Percentiles rank a stretch among this genome's conserved stretches.
Evolutionary conservation across 2,329 filamentous ascomycete genomes (phyloP).

Genomic region (Neonectria sp.): DNA sequence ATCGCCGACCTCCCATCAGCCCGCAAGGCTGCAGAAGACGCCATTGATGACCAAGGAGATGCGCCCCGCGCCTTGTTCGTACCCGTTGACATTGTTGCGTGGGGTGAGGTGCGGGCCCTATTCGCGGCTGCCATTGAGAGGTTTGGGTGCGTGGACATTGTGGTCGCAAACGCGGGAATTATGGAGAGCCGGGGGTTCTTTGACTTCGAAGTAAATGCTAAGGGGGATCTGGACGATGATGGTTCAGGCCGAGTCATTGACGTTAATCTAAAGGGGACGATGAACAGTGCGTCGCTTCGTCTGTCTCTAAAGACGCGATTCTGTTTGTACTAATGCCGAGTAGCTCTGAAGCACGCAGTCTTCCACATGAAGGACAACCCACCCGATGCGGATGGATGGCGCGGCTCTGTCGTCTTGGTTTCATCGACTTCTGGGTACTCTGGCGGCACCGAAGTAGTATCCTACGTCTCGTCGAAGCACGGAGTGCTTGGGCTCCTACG

Average conservation of each 20-base stretch:
- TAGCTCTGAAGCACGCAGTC: slow-evolving; percentile 9
- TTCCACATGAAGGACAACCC: slow-evolving; percentile 31
- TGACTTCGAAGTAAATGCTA: slow-evolving; percentile 21
- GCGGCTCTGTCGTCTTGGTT: slow-evolving; percentile 35
- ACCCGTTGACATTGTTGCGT: slow-evolving; percentile 21
- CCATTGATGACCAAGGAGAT: slow-evolving; percentile 4
- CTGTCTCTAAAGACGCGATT: neutral
- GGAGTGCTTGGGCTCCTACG: slow-evolving; percentile 36
- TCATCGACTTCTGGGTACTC: slow-evolving; percentile 40
- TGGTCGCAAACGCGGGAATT: slow-evolving; percentile 32
- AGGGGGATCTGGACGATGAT: slow-evolving; percentile 21
- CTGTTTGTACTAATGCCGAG: neutral
- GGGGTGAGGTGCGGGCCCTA: slow-evolving; percentile 19
- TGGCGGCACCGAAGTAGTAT: slow-evolving; percentile 33
- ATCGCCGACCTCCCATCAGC: slow-evolving; percentile 22
- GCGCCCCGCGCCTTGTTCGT: slow-evolving; percentile 12
- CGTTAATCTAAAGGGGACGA: slow-evolving; percentile 38
- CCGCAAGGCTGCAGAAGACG: slow-evolving; percentile 2
- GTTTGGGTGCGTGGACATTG: slow-evolving; percentile 25
- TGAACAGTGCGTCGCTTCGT: slow-evolving; percentile 31
- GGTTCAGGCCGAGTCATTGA: slow-evolving; percentile 28
- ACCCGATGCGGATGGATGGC: slow-evolving; percentile 14
- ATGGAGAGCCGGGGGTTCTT: slow-evolving; percentile 28
- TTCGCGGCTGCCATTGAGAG: slow-evolving; percentile 10
- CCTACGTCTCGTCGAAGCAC: slow-evolving; percentile 40